Percentiles rank a stretch among this genome's conserved stretches.
Conservation (phyloP, 2,329 filamentous ascomycete species). For the Colletotrichum spinosum region DNA sequence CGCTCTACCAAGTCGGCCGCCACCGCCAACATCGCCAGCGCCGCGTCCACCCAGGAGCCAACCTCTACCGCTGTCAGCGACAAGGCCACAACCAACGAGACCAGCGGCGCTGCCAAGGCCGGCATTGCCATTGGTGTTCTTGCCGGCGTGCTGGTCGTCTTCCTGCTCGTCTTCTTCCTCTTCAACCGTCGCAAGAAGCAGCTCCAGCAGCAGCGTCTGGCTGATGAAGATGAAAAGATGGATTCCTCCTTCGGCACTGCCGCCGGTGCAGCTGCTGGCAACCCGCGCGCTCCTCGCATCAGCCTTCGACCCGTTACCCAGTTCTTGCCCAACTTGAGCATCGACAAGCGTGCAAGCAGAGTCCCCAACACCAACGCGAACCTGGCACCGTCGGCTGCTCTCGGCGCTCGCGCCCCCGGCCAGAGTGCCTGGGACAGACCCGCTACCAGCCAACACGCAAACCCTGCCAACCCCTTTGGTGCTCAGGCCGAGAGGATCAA, state of each 20-base stretch:
- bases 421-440: conserved; percentile 62
- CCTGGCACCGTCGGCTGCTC: conserved; percentile 45
- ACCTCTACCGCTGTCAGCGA: conserved; percentile 11
- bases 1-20: conserved; percentile 47
- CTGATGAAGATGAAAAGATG: conserved; percentile 74
- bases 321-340: conserved; percentile 76
- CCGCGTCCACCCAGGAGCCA: not conserved
- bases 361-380: conserved; percentile 55
- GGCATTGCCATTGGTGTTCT: conserved; percentile 89
- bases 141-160: conserved; percentile 73
- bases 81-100: conserved; percentile 39
- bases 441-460: conserved; percentile 56
- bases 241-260: conserved; percentile 52
- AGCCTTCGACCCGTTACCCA: conserved; percentile 88
- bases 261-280: conserved; percentile 41
- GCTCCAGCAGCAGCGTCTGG: conserved; percentile 58
- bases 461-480: conserved; percentile 78
- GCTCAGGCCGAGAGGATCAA: conserved; percentile 65
- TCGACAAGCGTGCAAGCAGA: conserved; percentile 64
- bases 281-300: conserved; percentile 78
- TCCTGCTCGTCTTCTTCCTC: conserved; percentile 77
- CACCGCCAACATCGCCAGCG: conserved; percentile 32
- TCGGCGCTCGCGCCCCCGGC: conserved; percentile 44
- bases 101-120: conserved; percentile 66
- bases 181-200: conserved; percentile 79